phyloP scores from a whole-genome alignment of 2,329 filamentous ascomycete genomes.

The Epichloe festucae region DNA sequence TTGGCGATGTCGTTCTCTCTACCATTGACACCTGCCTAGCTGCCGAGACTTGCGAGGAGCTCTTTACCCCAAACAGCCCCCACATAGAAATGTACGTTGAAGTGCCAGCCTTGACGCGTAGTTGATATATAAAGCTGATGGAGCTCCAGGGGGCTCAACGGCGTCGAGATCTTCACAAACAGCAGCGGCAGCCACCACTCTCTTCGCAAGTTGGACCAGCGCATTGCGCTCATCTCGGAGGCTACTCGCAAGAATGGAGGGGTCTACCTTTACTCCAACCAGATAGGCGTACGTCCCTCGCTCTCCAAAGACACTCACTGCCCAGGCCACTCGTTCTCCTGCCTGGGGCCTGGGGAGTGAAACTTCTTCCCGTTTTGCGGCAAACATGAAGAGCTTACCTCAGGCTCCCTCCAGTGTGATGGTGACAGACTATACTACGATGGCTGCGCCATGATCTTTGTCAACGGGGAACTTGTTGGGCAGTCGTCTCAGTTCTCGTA shows the following conservation, averaged over 20 bases:
- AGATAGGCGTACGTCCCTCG: neutral
- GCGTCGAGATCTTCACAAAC: conserved; percentile 6
- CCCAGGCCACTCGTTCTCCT: neutral
- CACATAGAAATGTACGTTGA: conserved; percentile 12
- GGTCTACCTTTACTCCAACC: conserved; percentile 5
- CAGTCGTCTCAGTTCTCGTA: conserved; percentile 49
- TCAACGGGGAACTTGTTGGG: conserved; percentile 50
- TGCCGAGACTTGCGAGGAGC: conserved; percentile 4
- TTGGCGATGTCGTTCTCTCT: conserved; percentile 25
- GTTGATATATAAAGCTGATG: neutral
- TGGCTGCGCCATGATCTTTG: conserved; percentile 40
- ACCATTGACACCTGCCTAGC: conserved; percentile 29
- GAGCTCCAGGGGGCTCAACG: conserved; percentile 2
- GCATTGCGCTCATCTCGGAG: conserved; percentile 3
- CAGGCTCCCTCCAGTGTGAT: neutral
- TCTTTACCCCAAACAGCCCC: conserved; percentile 3
- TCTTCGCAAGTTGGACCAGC: conserved; percentile 4
- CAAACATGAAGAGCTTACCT: neutral
- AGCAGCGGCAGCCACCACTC: conserved; percentile 5
- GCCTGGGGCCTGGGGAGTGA: neutral
- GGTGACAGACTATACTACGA: conserved; percentile 4
- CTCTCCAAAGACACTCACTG: neutral
- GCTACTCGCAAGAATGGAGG: conserved; percentile 4
- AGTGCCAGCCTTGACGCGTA: neutral
- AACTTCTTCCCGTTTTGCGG: neutral